phyloP scores from a whole-genome alignment of 139 green algal genomes.

The Pseudopediastrum boryanum region DNA sequence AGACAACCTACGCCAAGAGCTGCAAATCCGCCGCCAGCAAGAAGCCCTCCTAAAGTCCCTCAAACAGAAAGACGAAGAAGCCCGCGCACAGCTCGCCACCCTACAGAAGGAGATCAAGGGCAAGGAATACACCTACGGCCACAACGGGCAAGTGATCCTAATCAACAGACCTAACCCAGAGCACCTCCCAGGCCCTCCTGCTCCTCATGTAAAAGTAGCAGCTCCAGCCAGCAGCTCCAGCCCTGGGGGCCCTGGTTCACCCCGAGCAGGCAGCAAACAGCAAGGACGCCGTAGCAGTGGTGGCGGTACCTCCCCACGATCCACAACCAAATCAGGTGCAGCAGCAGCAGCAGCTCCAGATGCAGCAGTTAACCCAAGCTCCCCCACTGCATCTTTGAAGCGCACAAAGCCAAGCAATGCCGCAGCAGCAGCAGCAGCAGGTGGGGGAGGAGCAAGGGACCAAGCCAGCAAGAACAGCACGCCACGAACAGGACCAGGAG shows the following conservation, averaged over 20 bases:
- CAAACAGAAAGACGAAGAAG: conserved; percentile 48
- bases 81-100: conserved; percentile 29
- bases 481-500: not conserved
- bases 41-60: conserved; percentile 20
- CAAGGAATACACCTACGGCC: conserved; percentile 66
- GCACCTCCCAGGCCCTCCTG: conserved; percentile 34
- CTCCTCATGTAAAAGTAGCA: conserved; percentile 32
- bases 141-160: conserved; percentile 55
- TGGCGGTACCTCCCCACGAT: not conserved
- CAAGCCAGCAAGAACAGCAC: conserved; percentile 17
- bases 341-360: not conserved
- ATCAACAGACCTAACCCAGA: conserved; percentile 48
- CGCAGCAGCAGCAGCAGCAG: not conserved
- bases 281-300: not conserved
- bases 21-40: conserved; percentile 46
- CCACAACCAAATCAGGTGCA: not conserved
- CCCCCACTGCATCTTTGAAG: not conserved
- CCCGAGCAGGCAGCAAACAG: not conserved
- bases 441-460: not conserved
- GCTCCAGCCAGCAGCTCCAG: not conserved
- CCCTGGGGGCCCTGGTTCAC: not conserved
- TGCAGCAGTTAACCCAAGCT: not conserved
- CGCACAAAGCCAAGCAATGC: not conserved
- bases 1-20: conserved; percentile 59
- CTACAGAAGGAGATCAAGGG: conserved; percentile 58